These are phyloP conservation scores for Penicillium pulvis DNA, from an alignment of 495 filamentous ascomycete genomes.

Conservation along the genomic window DNA sequence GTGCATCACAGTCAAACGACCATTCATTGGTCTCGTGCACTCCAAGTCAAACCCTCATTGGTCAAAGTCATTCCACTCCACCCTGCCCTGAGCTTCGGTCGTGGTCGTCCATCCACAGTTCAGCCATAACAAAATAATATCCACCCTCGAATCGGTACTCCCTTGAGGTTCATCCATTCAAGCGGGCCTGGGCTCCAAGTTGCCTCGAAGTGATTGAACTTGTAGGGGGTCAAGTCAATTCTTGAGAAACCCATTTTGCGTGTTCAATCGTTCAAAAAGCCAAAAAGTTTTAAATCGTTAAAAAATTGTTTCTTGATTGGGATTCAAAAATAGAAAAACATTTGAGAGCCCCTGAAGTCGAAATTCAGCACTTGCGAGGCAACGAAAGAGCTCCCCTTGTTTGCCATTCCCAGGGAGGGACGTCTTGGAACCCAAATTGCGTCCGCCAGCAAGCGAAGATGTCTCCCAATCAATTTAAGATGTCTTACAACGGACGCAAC, in stretches of 20 bases:
- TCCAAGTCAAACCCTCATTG: too few relatives aligned
- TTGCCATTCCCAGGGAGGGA: not conserved
- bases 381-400: constrained; percentile 3
- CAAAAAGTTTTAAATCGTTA: not conserved
- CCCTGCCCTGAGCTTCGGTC: not conserved
- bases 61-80: not conserved
- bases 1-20: not conserved
- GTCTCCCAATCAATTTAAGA: not conserved
- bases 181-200: constrained; percentile 8
- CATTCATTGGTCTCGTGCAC: too few relatives aligned
- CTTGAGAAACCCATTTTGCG: constrained; percentile 6
- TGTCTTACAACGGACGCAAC: not conserved
- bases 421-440: not conserved
- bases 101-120: not conserved
- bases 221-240: constrained; percentile 10
- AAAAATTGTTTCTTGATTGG: constrained; percentile 3
- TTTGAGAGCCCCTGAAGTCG: constrained; percentile 13
- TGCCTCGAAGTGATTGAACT: constrained; percentile 13
- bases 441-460: not conserved
- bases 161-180: not conserved
- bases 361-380: constrained; percentile 10
- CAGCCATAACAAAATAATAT: not conserved
- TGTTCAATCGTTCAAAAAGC: constrained; percentile 6
- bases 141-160: not conserved
- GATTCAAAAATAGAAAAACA: constrained; percentile 10